Conservation (phyloP, 2,329 filamentous ascomycete genomes). For the Fusarium sp. region DNA sequence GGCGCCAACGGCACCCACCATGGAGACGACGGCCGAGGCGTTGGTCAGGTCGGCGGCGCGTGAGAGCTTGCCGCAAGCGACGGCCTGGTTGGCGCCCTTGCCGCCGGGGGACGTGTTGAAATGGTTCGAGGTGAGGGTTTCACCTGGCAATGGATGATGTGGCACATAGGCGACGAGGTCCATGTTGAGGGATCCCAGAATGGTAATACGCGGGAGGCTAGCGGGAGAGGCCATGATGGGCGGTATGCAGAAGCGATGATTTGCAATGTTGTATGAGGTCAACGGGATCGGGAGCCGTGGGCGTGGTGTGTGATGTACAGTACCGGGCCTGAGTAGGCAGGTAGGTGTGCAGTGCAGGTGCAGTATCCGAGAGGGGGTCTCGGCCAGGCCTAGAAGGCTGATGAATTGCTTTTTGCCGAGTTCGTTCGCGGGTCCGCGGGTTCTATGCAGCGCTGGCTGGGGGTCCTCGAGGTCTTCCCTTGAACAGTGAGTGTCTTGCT, state of each 20-base stretch:
- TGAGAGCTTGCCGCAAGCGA: slow-evolving; percentile 87
- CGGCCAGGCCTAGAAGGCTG: background rate
- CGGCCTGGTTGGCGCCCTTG: slow-evolving; percentile 96
- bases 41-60: slow-evolving; percentile 58
- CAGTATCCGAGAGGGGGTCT: background rate
- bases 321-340: background rate
- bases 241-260: slow-evolving; percentile 6
- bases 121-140: slow-evolving; percentile 84
- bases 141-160: slow-evolving; percentile 84
- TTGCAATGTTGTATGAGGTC: slow-evolving; percentile 12
- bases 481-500: background rate
- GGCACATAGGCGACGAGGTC: slow-evolving; percentile 91
- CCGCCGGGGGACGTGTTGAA: slow-evolving; percentile 88
- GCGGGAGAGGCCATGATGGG: slow-evolving; percentile 37
- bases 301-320: background rate
- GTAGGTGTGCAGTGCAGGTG: too few relatives aligned
- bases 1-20: slow-evolving; percentile 80
- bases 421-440: background rate
- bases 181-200: slow-evolving; percentile 94
- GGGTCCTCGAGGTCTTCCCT: background rate
- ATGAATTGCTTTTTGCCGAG: slow-evolving; percentile 11
- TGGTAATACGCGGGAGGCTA: slow-evolving; percentile 69
- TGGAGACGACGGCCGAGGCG: slow-evolving; percentile 64
- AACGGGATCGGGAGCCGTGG: slow-evolving; percentile 11
- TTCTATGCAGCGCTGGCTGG: slow-evolving; percentile 2